Evolutionary conservation across 345 rosid species (phyloP).

Genomic region (Brassica cretica): DNA sequence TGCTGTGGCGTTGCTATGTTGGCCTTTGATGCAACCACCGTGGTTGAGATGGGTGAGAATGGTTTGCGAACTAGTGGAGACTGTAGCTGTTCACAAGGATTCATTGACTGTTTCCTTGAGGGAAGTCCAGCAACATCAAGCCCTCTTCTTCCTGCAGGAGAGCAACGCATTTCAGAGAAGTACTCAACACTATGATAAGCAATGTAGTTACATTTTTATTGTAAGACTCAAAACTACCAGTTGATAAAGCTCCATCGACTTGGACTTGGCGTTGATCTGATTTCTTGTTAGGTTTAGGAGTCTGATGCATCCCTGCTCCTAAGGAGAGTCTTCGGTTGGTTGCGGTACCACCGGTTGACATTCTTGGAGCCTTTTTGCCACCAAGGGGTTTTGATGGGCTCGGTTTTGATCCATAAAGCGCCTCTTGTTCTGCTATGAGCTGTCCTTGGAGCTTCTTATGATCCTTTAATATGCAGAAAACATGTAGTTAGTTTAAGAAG

Average conservation of each 20-base stretch:
- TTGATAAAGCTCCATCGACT: constrained; percentile 56
- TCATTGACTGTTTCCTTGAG: constrained; percentile 57
- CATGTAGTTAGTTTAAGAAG: constrained; percentile 1
- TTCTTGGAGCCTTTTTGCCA: constrained; percentile 69
- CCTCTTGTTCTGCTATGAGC: constrained; percentile 90
- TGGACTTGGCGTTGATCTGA: constrained; percentile 53
- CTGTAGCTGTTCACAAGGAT: constrained; percentile 52
- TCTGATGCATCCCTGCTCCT: constrained; percentile 70
- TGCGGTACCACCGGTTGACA: constrained; percentile 72
- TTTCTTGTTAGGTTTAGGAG: constrained; percentile 69
- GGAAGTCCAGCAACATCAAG: constrained; percentile 70
- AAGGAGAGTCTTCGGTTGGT: constrained; percentile 70
- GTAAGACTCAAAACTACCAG: constrained; percentile 44
- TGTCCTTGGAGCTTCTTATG: constrained; percentile 98
- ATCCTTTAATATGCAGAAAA: constrained; percentile 54
- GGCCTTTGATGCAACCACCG: constrained; percentile 52
- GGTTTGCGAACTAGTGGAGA: constrained; percentile 80
- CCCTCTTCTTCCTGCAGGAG: constrained; percentile 60
- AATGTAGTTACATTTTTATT: not conserved
- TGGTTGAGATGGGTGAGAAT: constrained; percentile 72
- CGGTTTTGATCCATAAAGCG: constrained; percentile 89
- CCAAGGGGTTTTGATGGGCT: constrained; percentile 85
- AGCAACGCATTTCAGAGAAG: not conserved
- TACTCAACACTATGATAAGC: not conserved
- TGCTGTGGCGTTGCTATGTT: constrained; percentile 33